A percentile compares a stretch with the other conserved stretches of the same genome.
These are phyloP conservation scores for Toxicodendron radicans DNA, from an alignment of 345 rosid genomes.

Conservation along the genomic window DNA sequence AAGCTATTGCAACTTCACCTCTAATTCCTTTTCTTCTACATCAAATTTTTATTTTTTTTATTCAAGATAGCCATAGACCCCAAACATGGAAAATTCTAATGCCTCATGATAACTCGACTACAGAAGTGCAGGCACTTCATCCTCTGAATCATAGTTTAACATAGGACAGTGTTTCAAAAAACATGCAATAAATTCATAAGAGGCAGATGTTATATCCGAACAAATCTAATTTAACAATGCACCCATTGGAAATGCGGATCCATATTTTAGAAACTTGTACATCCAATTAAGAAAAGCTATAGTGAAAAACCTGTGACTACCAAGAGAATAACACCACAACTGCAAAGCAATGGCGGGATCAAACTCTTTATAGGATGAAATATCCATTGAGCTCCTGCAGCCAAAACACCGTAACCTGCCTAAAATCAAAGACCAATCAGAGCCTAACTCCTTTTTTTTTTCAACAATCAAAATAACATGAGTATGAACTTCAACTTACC, in stretches of 20 bases:
- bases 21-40: no score
- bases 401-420: conserved; percentile 82
- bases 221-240: not conserved
- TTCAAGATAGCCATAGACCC: no score
- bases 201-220: no score
- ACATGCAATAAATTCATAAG: no score
- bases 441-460: not conserved
- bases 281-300: conserved; percentile 6
- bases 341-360: conserved; percentile 67
- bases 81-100: no score
- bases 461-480: not conserved
- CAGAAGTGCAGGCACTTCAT: no score
- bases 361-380: conserved; percentile 41
- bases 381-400: conserved; percentile 71
- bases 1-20: no score
- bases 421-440: conserved; percentile 34
- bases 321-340: conserved; percentile 67
- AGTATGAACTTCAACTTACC: conserved; percentile 47
- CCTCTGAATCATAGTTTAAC: no score
- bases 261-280: not conserved
- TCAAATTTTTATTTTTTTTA: no score
- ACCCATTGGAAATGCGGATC: not conserved
- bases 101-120: no score
- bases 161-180: no score
- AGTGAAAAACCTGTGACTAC: conserved; percentile 59